Evolutionary conservation across 495 filamentous ascomycete genomes (phyloP).

Genomic region (Podospora australis): DNA sequence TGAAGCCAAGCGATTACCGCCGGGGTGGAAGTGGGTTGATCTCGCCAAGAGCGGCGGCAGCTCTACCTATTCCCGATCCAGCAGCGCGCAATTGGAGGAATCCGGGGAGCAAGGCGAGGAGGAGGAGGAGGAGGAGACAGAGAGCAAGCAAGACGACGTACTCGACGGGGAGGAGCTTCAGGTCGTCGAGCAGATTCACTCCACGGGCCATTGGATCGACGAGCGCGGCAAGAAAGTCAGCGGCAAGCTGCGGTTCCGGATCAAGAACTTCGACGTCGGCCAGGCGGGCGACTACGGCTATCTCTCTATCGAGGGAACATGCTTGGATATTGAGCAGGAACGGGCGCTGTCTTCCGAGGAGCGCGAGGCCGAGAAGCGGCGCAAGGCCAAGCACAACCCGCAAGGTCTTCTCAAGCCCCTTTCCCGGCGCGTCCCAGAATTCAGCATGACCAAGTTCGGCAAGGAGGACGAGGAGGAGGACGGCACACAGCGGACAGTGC

Average conservation of each 20-base stretch:
- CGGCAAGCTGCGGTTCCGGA: constrained; percentile 41
- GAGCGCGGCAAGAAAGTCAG: constrained; percentile 29
- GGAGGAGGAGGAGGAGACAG: constrained; percentile 9
- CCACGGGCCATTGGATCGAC: constrained; percentile 45
- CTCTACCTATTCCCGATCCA: constrained; percentile 3
- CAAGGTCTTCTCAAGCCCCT: constrained; percentile 27
- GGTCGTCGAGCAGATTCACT: constrained; percentile 37
- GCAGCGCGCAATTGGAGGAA: not conserved
- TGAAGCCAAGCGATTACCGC: constrained; percentile 38
- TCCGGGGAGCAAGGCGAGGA: constrained; percentile 8
- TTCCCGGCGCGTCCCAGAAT: constrained; percentile 36
- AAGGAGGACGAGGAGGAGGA: constrained; percentile 36
- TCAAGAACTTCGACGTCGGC: constrained; percentile 45
- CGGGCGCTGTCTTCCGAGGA: constrained; percentile 29
- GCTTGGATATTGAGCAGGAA: constrained; percentile 38
- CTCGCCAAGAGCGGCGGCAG: constrained; percentile 20
- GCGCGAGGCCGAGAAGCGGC: constrained; percentile 29
- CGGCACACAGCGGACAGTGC: constrained; percentile 17
- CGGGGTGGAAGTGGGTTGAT: constrained; percentile 43
- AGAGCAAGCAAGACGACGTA: constrained; percentile 18
- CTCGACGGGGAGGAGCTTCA: constrained; percentile 26
- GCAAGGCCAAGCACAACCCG: constrained; percentile 25
- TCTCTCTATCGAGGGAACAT: constrained; percentile 43
- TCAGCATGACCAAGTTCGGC: constrained; percentile 44
- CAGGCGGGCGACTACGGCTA: constrained; percentile 45